Conservation (phyloP, 352 stramenopile genomes). For the Elongisporangium senticosum region DNA sequence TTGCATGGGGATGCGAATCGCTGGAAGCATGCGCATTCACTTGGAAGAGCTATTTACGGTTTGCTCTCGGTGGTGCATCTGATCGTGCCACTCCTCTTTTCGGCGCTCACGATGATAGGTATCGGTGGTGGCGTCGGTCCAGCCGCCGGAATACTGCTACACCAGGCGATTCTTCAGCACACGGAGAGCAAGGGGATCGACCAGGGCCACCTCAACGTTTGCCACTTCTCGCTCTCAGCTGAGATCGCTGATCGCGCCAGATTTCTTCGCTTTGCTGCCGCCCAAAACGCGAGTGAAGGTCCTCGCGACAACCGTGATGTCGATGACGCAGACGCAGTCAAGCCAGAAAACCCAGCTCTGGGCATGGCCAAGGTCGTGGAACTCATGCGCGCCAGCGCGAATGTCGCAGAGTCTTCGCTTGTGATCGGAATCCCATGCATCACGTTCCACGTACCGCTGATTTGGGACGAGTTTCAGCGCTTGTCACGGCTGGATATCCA, state of each 20-base stretch:
- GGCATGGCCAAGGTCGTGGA: slow-evolving; percentile 48
- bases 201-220: slow-evolving; percentile 42
- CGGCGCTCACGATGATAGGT: slow-evolving; percentile 21
- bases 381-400: slow-evolving; percentile 21
- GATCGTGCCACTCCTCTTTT: too few relatives aligned
- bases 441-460: slow-evolving; percentile 41
- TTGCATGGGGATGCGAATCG: too few relatives aligned
- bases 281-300: background rate
- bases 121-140: slow-evolving; percentile 45
- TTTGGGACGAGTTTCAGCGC: slow-evolving; percentile 33
- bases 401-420: slow-evolving; percentile 17
- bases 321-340: slow-evolving; percentile 2
- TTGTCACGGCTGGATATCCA: slow-evolving; percentile 5
- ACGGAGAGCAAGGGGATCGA: slow-evolving; percentile 40
- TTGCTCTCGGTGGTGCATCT: too few relatives aligned
- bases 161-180: slow-evolving; percentile 45
- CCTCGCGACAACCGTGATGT: background rate
- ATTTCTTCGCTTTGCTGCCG: slow-evolving; percentile 15
- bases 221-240: slow-evolving; percentile 36
- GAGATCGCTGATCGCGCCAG: slow-evolving; percentile 32
- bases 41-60: too few relatives aligned
- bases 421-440: slow-evolving; percentile 42
- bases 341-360: slow-evolving; percentile 31
- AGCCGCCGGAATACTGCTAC: slow-evolving; percentile 41
- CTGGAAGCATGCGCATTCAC: too few relatives aligned